phyloP scores from a whole-genome alignment of 805 yeast genomes.

The Naumovozyma baii region DNA sequence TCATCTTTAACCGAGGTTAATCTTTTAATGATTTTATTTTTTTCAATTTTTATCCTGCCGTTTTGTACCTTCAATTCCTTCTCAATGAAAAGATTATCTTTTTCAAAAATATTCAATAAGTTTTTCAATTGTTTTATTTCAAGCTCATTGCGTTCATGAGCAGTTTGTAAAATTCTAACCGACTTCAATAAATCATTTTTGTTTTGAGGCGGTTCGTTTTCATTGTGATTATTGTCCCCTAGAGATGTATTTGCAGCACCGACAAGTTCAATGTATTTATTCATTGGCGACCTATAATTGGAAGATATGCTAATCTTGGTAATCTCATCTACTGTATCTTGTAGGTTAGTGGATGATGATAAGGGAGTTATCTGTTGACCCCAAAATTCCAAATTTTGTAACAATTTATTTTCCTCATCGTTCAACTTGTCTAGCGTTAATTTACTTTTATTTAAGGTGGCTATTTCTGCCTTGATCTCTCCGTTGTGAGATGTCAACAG shows the following conservation, averaged over 20 bases:
- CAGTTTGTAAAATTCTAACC: slow-evolving; percentile 7
- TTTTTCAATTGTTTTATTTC: slow-evolving; percentile 17
- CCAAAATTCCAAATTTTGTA: slow-evolving; percentile 7
- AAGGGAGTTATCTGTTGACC: neutral
- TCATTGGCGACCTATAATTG: slow-evolving; percentile 13
- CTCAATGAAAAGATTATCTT: slow-evolving; percentile 19
- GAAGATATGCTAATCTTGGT: slow-evolving; percentile 7
- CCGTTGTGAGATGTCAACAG: slow-evolving; percentile 21
- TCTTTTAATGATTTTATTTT: slow-evolving; percentile 8
- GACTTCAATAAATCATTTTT: slow-evolving; percentile 3
- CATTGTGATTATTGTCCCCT: slow-evolving; percentile 2
- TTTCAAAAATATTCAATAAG: slow-evolving; percentile 14
- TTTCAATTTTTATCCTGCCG: slow-evolving; percentile 9
- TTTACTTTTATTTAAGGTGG: slow-evolving; percentile 6
- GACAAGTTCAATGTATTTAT: slow-evolving; percentile 19
- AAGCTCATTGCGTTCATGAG: slow-evolving; percentile 3
- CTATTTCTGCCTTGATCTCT: slow-evolving; percentile 16
- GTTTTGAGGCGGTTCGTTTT: neutral
- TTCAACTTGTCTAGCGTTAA: slow-evolving; percentile 9
- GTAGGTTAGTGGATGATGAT: neutral
- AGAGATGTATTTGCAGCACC: slow-evolving; percentile 19
- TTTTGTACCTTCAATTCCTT: slow-evolving; percentile 14
- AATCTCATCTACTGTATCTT: neutral
- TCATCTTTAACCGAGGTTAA: slow-evolving; percentile 7
- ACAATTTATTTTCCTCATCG: slow-evolving; percentile 6